phyloP scores from a whole-genome alignment of 2,329 filamentous ascomycete species.

The Chalaropsis thielavioides region DNA sequence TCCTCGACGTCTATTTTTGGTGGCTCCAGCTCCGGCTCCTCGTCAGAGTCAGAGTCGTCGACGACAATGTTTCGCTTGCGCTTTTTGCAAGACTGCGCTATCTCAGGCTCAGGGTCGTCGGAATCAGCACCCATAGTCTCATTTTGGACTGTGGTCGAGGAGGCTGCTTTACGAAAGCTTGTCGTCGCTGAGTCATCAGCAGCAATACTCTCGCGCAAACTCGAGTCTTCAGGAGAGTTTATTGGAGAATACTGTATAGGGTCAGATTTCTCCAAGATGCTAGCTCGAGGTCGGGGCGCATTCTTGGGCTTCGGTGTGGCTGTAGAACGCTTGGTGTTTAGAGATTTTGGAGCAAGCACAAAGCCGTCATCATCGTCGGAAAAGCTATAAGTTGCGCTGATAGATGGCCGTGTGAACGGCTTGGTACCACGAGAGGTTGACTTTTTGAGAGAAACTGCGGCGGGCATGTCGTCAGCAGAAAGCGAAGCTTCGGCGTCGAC shows the following conservation, averaged over 20 bases:
- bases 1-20: not conserved
- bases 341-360: not conserved
- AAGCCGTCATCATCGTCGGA: constrained; percentile 21
- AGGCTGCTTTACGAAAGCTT: not conserved
- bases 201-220: not conserved
- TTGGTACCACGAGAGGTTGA: not conserved
- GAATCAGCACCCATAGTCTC: not conserved
- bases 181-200: not conserved
- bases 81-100: not conserved
- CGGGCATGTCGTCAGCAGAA: not conserved
- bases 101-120: not conserved
- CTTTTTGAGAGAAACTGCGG: not conserved
- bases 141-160: not conserved
- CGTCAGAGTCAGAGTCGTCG: not conserved
- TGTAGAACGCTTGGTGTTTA: not conserved
- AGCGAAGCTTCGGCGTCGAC: not conserved
- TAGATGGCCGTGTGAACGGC: constrained; percentile 6
- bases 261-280: not conserved
- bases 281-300: not conserved
- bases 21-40: not conserved
- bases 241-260: not conserved
- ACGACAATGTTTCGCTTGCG: not conserved
- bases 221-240: not conserved
- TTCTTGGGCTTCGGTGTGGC: not conserved
- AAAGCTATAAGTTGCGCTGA: constrained; percentile 20